Conservation (phyloP, 78 protist genomes). For the Dictyostelium capitatum region DNA sequence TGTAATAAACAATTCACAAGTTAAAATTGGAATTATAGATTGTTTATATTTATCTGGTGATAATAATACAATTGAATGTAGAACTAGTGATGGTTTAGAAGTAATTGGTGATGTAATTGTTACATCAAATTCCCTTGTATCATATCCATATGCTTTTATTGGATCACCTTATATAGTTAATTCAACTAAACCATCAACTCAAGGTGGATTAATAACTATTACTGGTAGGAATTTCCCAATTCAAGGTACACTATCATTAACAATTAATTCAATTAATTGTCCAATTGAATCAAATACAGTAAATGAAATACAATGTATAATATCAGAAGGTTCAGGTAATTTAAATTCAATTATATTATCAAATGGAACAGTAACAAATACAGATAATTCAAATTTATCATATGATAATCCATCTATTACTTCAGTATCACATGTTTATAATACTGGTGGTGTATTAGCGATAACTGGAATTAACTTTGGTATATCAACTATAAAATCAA, state of each 20-base stretch:
- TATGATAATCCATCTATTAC: not conserved
- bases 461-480: not conserved
- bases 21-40: not conserved
- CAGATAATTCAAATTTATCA: not conserved
- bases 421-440: not conserved
- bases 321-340: not conserved
- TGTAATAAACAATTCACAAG: not conserved
- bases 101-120: not conserved
- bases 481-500: not conserved
- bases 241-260: not conserved
- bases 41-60: not conserved
- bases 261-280: not conserved
- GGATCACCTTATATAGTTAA: not conserved
- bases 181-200: not conserved
- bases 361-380: not conserved
- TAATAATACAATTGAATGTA: not conserved
- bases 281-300: not conserved
- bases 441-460: not conserved
- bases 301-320: not conserved
- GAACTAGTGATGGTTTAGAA: not conserved
- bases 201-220: not conserved
- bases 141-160: not conserved
- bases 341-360: not conserved
- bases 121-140: not conserved
- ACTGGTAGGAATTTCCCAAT: not conserved